phyloP scores from a whole-genome alignment of 768 basidiomycete species.

The Pholiota conissans region DNA sequence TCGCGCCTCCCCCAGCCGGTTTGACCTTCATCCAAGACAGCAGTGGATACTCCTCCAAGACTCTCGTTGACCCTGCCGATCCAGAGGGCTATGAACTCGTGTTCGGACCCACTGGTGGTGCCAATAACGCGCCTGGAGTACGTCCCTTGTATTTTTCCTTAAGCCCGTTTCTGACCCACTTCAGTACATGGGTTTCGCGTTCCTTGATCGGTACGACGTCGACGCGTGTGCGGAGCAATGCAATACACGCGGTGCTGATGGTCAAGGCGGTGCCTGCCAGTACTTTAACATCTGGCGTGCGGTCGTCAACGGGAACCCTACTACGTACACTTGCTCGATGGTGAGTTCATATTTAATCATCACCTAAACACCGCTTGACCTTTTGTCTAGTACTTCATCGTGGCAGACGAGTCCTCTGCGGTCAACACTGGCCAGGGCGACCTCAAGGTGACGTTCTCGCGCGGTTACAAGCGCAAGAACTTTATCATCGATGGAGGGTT shows the following conservation, averaged over 20 bases:
- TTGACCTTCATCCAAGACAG: constrained; percentile 44
- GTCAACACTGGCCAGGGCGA: constrained; percentile 46
- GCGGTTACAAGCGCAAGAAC: constrained; percentile 43
- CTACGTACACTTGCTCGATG: constrained; percentile 51
- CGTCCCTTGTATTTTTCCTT: constrained; percentile 13
- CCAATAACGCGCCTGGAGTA: constrained; percentile 47
- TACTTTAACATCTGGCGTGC: constrained; percentile 59
- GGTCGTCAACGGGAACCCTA: constrained; percentile 43
- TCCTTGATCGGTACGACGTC: constrained; percentile 48
- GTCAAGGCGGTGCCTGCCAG: constrained; percentile 43
- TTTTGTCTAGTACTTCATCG: constrained; percentile 39
- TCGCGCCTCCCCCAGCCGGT: constrained; percentile 31
- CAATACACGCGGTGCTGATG: constrained; percentile 41
- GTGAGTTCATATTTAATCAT: constrained; percentile 24
- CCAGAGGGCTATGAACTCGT: constrained; percentile 47
- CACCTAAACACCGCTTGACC: neutral
- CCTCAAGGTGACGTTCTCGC: constrained; percentile 45
- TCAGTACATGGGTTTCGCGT: constrained; percentile 54
- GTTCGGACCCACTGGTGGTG: constrained; percentile 44
- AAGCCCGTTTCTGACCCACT: neutral
- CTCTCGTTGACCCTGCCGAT: constrained; percentile 35
- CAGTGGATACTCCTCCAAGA: constrained; percentile 38
- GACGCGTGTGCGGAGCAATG: constrained; percentile 44
- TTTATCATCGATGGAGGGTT: constrained; percentile 42
- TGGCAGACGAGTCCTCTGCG: constrained; percentile 43